Evolutionary conservation across 1,139 yeast genomes (phyloP).

Genomic region (Sugiyamaella paludigena): DNA sequence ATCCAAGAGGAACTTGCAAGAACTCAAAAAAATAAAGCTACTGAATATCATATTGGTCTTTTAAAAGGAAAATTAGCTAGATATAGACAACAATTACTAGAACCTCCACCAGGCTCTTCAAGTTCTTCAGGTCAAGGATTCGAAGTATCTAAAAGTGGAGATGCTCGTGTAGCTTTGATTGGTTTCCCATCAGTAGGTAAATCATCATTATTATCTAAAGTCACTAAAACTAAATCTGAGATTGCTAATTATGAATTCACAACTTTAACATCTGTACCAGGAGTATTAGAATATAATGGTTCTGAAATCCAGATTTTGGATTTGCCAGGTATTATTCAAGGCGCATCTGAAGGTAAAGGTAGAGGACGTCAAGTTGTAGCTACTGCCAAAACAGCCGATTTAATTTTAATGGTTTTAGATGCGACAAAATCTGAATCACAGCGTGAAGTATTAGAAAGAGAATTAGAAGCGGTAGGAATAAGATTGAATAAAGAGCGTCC

Average conservation of each 20-base stretch:
- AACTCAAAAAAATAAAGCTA: slow-evolving; percentile 96
- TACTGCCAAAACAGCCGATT: slow-evolving; percentile 91
- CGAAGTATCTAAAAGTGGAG: slow-evolving; percentile 94
- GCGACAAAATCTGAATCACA: slow-evolving; percentile 93
- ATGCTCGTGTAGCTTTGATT: slow-evolving; percentile 90
- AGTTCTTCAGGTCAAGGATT: slow-evolving; percentile 86
- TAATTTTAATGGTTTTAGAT: slow-evolving; percentile 89
- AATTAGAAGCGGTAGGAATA: slow-evolving; percentile 91
- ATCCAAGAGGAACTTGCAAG: slow-evolving; percentile 92
- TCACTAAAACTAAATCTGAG: slow-evolving; percentile 91
- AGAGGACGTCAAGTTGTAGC: slow-evolving; percentile 97
- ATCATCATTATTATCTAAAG: slow-evolving; percentile 77
- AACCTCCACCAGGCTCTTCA: slow-evolving; percentile 77
- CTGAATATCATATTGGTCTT: slow-evolving; percentile 93
- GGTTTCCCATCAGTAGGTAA: slow-evolving; percentile 99
- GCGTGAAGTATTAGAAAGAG: slow-evolving; percentile 79
- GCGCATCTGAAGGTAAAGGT: slow-evolving; percentile 97
- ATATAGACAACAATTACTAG: slow-evolving; percentile 84
- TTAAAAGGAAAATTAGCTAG: slow-evolving; percentile 94
- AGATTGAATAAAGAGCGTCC: slow-evolving; percentile 80
- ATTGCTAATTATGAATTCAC: slow-evolving; percentile 96
- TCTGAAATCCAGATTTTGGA: slow-evolving; percentile 96
- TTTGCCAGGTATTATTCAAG: slow-evolving; percentile 94
- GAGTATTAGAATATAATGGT: slow-evolving; percentile 89
- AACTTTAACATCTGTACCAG: slow-evolving; percentile 94